A percentile compares a stretch with the other conserved stretches of the same genome.
These are phyloP conservation scores for Anacardium occidentale DNA, from an alignment of 345 rosid species.

Conservation along the genomic window DNA sequence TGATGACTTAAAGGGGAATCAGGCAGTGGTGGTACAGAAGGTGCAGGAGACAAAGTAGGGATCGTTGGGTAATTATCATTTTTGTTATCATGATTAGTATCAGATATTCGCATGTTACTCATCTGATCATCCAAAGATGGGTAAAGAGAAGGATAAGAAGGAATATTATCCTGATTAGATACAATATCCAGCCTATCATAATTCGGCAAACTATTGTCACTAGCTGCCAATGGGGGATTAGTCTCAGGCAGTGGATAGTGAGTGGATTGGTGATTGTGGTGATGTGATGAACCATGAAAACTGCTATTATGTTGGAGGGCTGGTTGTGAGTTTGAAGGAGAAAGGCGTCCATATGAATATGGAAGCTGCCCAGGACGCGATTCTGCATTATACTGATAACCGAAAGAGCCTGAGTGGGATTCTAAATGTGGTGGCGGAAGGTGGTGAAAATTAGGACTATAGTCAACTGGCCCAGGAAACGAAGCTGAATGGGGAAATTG, in stretches of 20 bases:
- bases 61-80: conserved; percentile 28
- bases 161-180: conserved; percentile 24
- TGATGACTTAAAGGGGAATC: conserved; percentile 28
- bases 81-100: not conserved
- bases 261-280: conserved; percentile 38
- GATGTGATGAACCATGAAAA: conserved; percentile 46
- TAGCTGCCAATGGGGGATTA: conserved; percentile 36
- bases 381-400: conserved; percentile 31
- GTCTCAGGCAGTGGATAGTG: conserved; percentile 42
- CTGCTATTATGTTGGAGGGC: conserved; percentile 43
- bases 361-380: conserved; percentile 35
- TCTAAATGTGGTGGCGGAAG: conserved; percentile 18
- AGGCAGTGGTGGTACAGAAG: conserved; percentile 38
- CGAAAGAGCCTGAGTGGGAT: conserved; percentile 39
- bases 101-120: conserved; percentile 44
- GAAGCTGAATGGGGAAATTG: conserved; percentile 19
- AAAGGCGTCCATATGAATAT: conserved; percentile 42
- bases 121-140: conserved; percentile 69
- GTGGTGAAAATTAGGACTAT: conserved; percentile 27
- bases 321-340: conserved; percentile 27
- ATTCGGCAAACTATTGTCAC: conserved; percentile 36
- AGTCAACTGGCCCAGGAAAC: conserved; percentile 43
- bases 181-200: conserved; percentile 53
- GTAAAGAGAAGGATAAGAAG: conserved; percentile 45
- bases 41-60: conserved; percentile 48